Evolutionary conservation across 106 monocot species (phyloP).

Genomic region (Dendrobium officinale): DNA sequence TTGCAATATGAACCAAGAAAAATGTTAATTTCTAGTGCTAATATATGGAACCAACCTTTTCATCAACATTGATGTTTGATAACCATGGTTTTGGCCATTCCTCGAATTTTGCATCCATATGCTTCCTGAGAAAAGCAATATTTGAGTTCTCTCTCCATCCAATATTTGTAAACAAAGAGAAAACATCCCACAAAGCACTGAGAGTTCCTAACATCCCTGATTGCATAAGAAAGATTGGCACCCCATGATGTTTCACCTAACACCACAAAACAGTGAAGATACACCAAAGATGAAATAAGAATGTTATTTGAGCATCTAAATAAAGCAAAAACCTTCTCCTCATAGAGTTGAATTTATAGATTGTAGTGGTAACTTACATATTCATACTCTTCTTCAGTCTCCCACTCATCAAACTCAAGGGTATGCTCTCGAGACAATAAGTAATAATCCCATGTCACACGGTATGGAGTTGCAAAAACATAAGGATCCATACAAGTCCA

Average conservation of each 20-base stretch:
- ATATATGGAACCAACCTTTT: slow-evolving; percentile 41
- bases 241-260: slow-evolving; percentile 72
- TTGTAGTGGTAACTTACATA: no score
- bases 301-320: no score
- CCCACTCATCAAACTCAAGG: no score
- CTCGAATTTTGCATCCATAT: slow-evolving; percentile 83
- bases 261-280: slow-evolving; percentile 6
- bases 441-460: slow-evolving; percentile 11
- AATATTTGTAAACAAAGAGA: slow-evolving; percentile 74
- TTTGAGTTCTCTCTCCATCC: slow-evolving; percentile 84
- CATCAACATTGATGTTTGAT: slow-evolving; percentile 67
- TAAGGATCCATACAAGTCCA: slow-evolving; percentile 99
- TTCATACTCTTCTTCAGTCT: no score
- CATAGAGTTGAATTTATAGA: no score
- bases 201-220: slow-evolving; percentile 90
- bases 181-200: slow-evolving; percentile 86
- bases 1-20: background rate
- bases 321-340: no score
- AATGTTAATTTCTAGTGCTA: background rate
- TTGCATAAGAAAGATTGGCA: slow-evolving; percentile 72
- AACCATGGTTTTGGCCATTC: slow-evolving; percentile 75
- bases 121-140: slow-evolving; percentile 79
- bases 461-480: slow-evolving; percentile 91
- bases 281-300: background rate
- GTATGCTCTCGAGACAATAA: no score